Evolutionary conservation across 305 asterid genomes (phyloP).

Genomic region (Solanum hybrid): DNA sequence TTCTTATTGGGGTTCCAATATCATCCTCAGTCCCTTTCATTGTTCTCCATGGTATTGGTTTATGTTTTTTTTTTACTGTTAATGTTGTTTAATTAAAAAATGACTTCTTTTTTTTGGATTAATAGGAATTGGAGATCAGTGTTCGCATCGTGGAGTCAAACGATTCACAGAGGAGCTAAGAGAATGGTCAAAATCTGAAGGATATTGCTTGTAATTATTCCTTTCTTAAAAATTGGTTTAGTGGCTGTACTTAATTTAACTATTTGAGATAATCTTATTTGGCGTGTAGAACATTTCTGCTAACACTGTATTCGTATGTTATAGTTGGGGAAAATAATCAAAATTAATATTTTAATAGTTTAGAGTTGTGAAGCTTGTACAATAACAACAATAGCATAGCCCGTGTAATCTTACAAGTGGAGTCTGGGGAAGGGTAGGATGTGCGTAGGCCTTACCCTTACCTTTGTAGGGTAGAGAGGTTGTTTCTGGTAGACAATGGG

Average conservation of each 20-base stretch:
- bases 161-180: constrained; percentile 62
- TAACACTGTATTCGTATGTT: background rate
- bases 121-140: constrained; percentile 89
- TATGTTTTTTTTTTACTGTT: background rate
- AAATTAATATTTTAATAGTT: background rate
- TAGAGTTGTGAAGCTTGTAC: background rate
- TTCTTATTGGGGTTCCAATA: constrained; percentile 22
- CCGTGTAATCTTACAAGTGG: background rate
- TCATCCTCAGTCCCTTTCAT: constrained; percentile 51
- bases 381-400: background rate
- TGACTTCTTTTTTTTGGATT: background rate
- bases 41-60: constrained; percentile 52
- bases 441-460: background rate
- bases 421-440: background rate
- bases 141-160: constrained; percentile 65
- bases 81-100: background rate
- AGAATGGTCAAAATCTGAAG: constrained; percentile 52
- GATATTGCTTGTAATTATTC: constrained; percentile 62
- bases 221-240: background rate
- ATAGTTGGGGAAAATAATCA: background rate
- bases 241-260: background rate
- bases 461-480: background rate
- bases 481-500: background rate
- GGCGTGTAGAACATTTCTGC: background rate
- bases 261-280: background rate